phyloP scores from a whole-genome alignment of 805 yeast species.

The Phaffomyces opuntiae region DNA sequence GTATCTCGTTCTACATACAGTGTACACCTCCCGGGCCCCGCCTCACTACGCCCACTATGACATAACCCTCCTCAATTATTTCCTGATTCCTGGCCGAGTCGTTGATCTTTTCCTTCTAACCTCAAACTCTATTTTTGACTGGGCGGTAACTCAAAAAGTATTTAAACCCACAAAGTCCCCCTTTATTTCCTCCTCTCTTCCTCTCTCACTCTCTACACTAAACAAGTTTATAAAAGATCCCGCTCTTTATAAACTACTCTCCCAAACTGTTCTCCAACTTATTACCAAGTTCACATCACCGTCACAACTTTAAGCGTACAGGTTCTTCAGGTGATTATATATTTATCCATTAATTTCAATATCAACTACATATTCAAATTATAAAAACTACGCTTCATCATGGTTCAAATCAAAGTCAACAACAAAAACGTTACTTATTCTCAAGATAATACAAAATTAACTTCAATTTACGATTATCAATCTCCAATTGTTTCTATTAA shows the following conservation, averaged over 20 bases:
- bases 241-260: not conserved
- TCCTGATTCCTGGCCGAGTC: too few relatives aligned
- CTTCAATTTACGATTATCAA: conserved; percentile 54
- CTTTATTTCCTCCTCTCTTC: not conserved
- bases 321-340: conserved; percentile 21
- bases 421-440: conserved; percentile 46
- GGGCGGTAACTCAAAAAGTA: not conserved
- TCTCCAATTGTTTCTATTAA: conserved; percentile 62
- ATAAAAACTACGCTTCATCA: conserved; percentile 8
- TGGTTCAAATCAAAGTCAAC: conserved; percentile 38
- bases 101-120: too few relatives aligned
- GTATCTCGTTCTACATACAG: too few relatives aligned
- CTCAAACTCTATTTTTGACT: not conserved
- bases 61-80: too few relatives aligned
- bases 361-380: not conserved
- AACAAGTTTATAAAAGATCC: too few relatives aligned
- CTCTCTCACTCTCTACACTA: not conserved
- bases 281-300: conserved; percentile 23
- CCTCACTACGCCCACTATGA: too few relatives aligned
- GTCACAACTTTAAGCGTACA: conserved; percentile 22
- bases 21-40: too few relatives aligned
- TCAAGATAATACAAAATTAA: conserved; percentile 36
- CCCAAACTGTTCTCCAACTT: conserved; percentile 22
- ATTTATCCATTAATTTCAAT: conserved; percentile 13
- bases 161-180: not conserved